Conservation (phyloP, 345 rosid genomes). For the Arabis hirsuta region DNA sequence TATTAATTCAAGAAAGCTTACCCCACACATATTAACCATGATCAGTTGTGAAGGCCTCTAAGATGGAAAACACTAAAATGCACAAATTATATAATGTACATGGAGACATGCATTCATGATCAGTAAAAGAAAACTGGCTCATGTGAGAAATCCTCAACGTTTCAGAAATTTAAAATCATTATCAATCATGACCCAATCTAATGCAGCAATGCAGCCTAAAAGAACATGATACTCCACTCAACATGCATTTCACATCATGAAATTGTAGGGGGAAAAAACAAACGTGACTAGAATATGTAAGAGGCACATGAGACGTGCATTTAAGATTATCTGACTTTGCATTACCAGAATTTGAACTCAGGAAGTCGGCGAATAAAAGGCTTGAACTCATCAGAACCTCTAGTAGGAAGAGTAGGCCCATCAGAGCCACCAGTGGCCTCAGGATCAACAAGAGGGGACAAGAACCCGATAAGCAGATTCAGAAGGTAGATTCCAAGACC, state of each 20-base stretch:
- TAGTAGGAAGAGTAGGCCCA: conserved; percentile 87
- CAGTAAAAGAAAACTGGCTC: not conserved
- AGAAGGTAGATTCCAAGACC: conserved; percentile 92
- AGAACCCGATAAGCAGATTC: conserved; percentile 88
- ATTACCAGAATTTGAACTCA: conserved; percentile 94
- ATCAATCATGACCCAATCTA: too few species aligned
- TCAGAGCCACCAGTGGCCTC: conserved; percentile 65
- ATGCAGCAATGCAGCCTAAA: not conserved
- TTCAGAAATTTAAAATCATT: not conserved
- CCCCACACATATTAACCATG: conserved; percentile 6
- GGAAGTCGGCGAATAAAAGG: conserved; percentile 96
- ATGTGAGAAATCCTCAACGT: not conserved
- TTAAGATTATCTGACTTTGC: not conserved
- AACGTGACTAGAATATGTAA: not conserved
- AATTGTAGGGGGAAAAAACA: too few species aligned
- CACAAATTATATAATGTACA: not conserved
- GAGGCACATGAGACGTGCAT: not conserved
- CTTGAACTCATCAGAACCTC: conserved; percentile 96
- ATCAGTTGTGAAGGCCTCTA: conserved; percentile 6
- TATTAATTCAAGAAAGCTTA: not conserved
- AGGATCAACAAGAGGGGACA: conserved; percentile 95
- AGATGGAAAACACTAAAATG: not conserved
- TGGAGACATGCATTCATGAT: conserved; percentile 1
- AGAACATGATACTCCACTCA: not conserved
- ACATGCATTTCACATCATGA: too few species aligned